These are phyloP conservation scores for Crepidotus variabilis DNA, from an alignment of 768 basidiomycete genomes.

Conservation along the genomic window DNA sequence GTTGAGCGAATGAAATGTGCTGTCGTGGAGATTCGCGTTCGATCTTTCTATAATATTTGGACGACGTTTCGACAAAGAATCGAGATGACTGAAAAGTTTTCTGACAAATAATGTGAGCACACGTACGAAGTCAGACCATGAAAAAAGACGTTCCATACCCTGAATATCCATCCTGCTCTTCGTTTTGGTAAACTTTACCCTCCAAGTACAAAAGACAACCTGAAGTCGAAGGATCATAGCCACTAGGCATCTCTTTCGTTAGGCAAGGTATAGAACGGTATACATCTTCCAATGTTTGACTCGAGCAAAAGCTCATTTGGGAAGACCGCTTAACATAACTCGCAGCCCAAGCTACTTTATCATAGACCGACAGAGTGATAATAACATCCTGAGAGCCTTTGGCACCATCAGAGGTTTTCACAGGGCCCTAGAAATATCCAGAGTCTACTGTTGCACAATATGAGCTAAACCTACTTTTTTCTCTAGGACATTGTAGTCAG, in stretches of 20 bases:
- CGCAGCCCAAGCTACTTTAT: slow-evolving; percentile 57
- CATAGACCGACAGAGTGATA: slow-evolving; percentile 58
- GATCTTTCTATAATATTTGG: slow-evolving; percentile 31
- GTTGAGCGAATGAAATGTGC: slow-evolving; percentile 47
- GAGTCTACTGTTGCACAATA: not conserved
- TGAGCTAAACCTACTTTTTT: slow-evolving; percentile 29
- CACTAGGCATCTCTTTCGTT: slow-evolving; percentile 47
- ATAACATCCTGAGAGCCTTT: slow-evolving; percentile 36
- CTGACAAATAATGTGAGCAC: slow-evolving; percentile 25
- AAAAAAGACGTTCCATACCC: slow-evolving; percentile 14
- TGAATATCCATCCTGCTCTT: slow-evolving; percentile 55
- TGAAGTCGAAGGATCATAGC: not conserved
- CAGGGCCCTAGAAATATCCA: slow-evolving; percentile 12
- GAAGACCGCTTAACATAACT: slow-evolving; percentile 59
- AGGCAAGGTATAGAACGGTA: slow-evolving; percentile 57
- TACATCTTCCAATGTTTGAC: slow-evolving; percentile 67
- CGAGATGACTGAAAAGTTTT: slow-evolving; percentile 40
- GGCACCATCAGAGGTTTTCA: slow-evolving; percentile 16
- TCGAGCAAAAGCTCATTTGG: slow-evolving; percentile 66
- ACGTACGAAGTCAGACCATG: not conserved
- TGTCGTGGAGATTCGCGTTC: slow-evolving; percentile 44
- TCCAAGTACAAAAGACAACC: slow-evolving; percentile 63
- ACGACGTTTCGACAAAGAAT: slow-evolving; percentile 24
- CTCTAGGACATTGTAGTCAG: slow-evolving; percentile 60
- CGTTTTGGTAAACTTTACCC: slow-evolving; percentile 45